phyloP scores from a whole-genome alignment of 106 monocot species.

The Posidonia australis region DNA sequence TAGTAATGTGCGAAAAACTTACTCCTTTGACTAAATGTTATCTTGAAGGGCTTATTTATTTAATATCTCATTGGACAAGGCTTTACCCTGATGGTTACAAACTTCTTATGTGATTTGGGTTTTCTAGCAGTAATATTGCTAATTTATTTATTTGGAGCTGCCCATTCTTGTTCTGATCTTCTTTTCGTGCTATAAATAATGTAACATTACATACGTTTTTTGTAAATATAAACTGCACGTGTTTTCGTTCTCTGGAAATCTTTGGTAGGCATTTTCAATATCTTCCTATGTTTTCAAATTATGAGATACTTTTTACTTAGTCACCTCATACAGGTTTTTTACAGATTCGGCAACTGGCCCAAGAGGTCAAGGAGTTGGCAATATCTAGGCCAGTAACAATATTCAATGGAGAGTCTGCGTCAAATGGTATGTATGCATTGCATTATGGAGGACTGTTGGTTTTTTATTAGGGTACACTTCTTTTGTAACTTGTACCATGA shows the following conservation, averaged over 20 bases:
- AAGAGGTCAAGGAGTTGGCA: constrained; percentile 79
- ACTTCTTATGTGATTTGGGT: too few relatives aligned
- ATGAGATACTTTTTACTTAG: background rate
- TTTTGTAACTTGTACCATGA: background rate
- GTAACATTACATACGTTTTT: too few relatives aligned
- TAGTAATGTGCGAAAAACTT: too few relatives aligned
- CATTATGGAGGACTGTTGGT: background rate
- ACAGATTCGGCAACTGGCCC: constrained; percentile 67
- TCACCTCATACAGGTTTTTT: background rate
- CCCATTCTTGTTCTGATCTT: too few relatives aligned
- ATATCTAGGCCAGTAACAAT: constrained; percentile 64
- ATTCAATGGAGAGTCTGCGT: constrained; percentile 42
- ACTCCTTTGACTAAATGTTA: too few relatives aligned
- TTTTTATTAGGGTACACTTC: background rate
- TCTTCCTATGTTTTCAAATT: background rate
- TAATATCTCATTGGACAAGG: too few relatives aligned
- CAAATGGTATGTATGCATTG: constrained; percentile 38
- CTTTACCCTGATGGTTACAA: too few relatives aligned
- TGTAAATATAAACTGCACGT: background rate
- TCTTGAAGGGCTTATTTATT: too few relatives aligned
- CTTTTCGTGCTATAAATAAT: too few relatives aligned
- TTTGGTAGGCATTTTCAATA: background rate
- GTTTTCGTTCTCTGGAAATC: background rate
- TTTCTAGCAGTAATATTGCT: too few relatives aligned
- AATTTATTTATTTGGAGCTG: too few relatives aligned